These are phyloP conservation scores for Dictyostelium purpureum DNA, from an alignment of 78 protist genomes.

Conservation along the genomic window DNA sequence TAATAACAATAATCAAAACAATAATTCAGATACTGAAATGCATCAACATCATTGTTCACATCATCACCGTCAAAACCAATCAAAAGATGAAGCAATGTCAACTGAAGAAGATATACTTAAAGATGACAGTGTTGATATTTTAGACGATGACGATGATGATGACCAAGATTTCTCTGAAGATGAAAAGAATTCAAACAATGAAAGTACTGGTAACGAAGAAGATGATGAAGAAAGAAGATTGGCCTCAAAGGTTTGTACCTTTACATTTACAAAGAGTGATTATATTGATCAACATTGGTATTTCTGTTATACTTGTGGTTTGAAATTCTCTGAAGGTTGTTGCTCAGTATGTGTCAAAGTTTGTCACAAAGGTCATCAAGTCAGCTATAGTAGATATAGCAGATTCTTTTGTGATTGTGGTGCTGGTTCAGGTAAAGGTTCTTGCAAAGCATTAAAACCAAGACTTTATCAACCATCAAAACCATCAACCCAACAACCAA, in stretches of 20 bases:
- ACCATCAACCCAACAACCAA: neutral
- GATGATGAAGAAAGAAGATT: slow-evolving; percentile 18
- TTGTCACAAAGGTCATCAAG: slow-evolving; percentile 89
- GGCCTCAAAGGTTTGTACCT: slow-evolving; percentile 46
- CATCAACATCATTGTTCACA: neutral
- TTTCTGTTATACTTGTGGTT: slow-evolving; percentile 90
- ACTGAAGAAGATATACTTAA: slow-evolving; percentile 8
- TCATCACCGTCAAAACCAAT: neutral
- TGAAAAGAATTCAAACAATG: neutral
- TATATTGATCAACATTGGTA: slow-evolving; percentile 86
- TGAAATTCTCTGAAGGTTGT: slow-evolving; percentile 85
- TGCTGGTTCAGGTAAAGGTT: slow-evolving; percentile 71
- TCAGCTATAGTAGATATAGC: slow-evolving; percentile 80
- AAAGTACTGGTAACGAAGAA: neutral
- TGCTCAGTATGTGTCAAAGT: slow-evolving; percentile 87
- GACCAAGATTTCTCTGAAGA: neutral
- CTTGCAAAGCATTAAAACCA: slow-evolving; percentile 31
- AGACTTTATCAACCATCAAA: neutral
- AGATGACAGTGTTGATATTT: neutral
- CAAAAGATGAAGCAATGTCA: neutral
- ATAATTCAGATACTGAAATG: neutral
- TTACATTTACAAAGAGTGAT: slow-evolving; percentile 36
- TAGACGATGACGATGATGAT: slow-evolving; percentile 15
- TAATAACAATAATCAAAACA: neutral
- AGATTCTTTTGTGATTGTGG: slow-evolving; percentile 95